phyloP scores from a whole-genome alignment of 495 filamentous ascomycete species.

The Daldinia loculata region DNA sequence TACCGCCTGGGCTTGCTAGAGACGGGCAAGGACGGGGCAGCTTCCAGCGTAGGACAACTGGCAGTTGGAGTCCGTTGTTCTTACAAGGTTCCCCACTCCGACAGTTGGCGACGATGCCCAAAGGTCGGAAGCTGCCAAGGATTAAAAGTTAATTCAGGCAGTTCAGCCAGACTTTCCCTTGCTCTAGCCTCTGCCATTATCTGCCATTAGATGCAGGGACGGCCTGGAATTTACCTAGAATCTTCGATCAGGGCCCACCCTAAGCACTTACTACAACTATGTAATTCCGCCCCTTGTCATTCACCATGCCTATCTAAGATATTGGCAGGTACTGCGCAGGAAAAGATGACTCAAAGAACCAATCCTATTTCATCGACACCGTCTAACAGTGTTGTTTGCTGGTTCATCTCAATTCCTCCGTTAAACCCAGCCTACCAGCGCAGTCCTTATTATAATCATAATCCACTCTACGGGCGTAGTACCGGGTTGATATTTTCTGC shows the following conservation, averaged over 20 bases:
- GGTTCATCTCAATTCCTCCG: background rate
- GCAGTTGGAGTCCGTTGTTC: conserved; percentile 13
- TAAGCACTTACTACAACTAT: background rate
- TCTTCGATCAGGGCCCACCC: conserved; percentile 16
- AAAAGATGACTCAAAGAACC: background rate
- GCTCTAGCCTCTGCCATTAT: background rate
- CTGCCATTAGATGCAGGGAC: background rate
- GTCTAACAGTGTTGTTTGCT: background rate
- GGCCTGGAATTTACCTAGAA: conserved; percentile 8
- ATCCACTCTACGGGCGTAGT: conserved; percentile 15
- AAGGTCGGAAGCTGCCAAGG: conserved; percentile 7
- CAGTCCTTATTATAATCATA: background rate
- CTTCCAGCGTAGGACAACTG: conserved; percentile 31
- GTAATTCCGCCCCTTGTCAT: background rate
- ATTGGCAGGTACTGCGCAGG: background rate
- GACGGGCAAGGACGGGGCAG: background rate
- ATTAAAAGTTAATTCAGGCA: conserved; percentile 14
- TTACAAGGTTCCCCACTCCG: conserved; percentile 13
- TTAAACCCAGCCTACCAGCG: background rate
- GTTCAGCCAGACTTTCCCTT: background rate
- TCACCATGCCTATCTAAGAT: background rate
- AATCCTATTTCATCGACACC: background rate
- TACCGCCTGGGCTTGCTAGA: background rate
- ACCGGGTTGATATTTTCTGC: conserved; percentile 9
- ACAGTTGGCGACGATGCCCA: conserved; percentile 19